Evolutionary conservation across 352 stramenopile genomes (phyloP).

Genomic region (Pythium volutum): DNA sequence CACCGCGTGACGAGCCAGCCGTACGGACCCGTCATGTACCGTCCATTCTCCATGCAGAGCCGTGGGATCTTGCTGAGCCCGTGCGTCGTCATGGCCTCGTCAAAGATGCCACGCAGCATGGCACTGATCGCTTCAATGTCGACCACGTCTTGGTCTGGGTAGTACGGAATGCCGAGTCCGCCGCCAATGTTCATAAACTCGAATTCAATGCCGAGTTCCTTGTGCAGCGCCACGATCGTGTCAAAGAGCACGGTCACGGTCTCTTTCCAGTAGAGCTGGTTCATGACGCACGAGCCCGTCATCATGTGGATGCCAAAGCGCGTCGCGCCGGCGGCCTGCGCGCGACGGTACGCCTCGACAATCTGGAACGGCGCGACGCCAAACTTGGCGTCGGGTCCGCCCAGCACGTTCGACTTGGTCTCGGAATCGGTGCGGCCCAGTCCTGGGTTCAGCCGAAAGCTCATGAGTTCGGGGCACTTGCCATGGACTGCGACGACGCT

Average conservation of each 20-base stretch:
- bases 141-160: conserved; percentile 63
- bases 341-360: conserved; percentile 82
- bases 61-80: conserved; percentile 55
- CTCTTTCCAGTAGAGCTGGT: conserved; percentile 88
- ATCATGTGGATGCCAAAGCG: conserved; percentile 93
- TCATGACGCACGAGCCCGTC: conserved; percentile 88
- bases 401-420: conserved; percentile 88
- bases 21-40: conserved; percentile 87
- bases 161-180: conserved; percentile 86
- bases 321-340: conserved; percentile 70
- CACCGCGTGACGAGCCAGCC: conserved; percentile 85
- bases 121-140: conserved; percentile 66
- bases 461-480: conserved; percentile 82
- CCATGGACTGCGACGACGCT: conserved; percentile 60
- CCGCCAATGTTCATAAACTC: conserved; percentile 92
- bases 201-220: conserved; percentile 84
- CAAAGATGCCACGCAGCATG: conserved; percentile 76
- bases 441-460: conserved; percentile 85
- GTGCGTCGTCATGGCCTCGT: conserved; percentile 69
- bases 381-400: conserved; percentile 88
- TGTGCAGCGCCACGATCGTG: conserved; percentile 73
- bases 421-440: conserved; percentile 86
- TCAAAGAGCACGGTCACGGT: conserved; percentile 83
- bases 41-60: conserved; percentile 89
- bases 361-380: conserved; percentile 87